Evolutionary conservation across 306 rosid genomes (phyloP).

Genomic region (Rosa persica): DNA sequence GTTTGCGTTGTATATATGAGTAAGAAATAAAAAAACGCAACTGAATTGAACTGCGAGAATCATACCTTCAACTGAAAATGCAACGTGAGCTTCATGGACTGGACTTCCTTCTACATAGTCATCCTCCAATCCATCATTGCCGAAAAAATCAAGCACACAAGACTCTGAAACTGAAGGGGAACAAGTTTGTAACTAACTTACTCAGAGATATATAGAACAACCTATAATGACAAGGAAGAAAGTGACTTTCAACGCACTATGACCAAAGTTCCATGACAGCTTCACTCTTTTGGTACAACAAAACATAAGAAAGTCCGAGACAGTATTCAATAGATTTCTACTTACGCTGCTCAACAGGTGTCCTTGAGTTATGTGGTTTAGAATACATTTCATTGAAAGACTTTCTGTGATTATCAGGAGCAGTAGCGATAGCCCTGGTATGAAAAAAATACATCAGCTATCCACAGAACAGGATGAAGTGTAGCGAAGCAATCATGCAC

Average conservation of each 20-base stretch:
- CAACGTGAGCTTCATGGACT: constrained; percentile 76
- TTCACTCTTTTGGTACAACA: constrained; percentile 25
- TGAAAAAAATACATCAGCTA: constrained; percentile 26
- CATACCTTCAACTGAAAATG: constrained; percentile 87
- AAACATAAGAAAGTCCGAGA: neutral
- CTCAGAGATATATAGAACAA: neutral
- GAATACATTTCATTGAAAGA: constrained; percentile 30
- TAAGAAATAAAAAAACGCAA: neutral
- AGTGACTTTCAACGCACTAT: neutral
- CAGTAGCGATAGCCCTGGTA: constrained; percentile 43
- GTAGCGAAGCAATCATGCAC: constrained; percentile 11
- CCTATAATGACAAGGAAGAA: constrained; percentile 10
- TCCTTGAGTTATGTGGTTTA: constrained; percentile 35
- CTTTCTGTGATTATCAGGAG: constrained; percentile 30
- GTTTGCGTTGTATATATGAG: neutral
- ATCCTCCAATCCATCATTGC: constrained; percentile 58
- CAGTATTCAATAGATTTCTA: constrained; percentile 5
- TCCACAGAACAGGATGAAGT: constrained; percentile 9
- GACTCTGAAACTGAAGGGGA: constrained; percentile 46
- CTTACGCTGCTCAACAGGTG: constrained; percentile 59
- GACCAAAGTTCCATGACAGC: constrained; percentile 19
- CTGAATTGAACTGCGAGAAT: neutral
- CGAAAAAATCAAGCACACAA: constrained; percentile 72
- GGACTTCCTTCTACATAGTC: constrained; percentile 41
- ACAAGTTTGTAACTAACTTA: neutral